Base-by-base conservation (phyloP, 768 basidiomycete species). In the Mycena capillaripes region DNA sequence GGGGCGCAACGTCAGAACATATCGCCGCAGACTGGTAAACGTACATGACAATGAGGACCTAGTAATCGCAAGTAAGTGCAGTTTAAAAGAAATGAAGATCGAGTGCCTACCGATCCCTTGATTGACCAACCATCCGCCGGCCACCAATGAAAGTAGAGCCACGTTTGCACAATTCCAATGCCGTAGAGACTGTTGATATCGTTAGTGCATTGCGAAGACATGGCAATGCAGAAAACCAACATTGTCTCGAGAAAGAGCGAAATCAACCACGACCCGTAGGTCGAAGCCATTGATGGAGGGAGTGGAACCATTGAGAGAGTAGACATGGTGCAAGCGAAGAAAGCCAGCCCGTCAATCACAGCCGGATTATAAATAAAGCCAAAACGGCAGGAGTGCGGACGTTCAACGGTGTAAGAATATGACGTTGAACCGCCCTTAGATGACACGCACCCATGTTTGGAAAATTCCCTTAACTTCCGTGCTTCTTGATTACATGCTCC, bases 191-290 rank as follows among this genome's bases (percentile, higher is more conserved):
- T 62, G 64, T 4, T 48, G 23, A 36, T 48, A 19, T 52, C 21
- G 29, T 50, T 17, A 23, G 23, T 38, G 4, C 14, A 21, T 14
- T 25, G 16, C 21, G 12, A 50, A 10, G 27, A 32, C 32, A 36
- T 29, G 29, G 25, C 10, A 10, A 9, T 42, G 40, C 10, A 42
- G 4, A 19, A 16, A 3, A 56, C 71, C 21, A 4, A 72, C 50
- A 73, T 44, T 3, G 72, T 64, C 27, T 73, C 72, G 3, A 73
- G 46, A n/a, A 73, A 57, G 0, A 73, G 30, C 14, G 72, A 46
- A 36, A 65, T 38, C 11, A 73, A 32, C 72, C 72, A 73, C 0
- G 67, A 21, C 27, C 72, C 72, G 21, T 73, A 73, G 42, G 72
- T 73, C 21, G 72, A 38, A 3, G 36, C 46, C 19, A 73, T 38